These are phyloP conservation scores for Jatropha podagrica DNA, from an alignment of 441 rosid species.

Conservation along the genomic window DNA sequence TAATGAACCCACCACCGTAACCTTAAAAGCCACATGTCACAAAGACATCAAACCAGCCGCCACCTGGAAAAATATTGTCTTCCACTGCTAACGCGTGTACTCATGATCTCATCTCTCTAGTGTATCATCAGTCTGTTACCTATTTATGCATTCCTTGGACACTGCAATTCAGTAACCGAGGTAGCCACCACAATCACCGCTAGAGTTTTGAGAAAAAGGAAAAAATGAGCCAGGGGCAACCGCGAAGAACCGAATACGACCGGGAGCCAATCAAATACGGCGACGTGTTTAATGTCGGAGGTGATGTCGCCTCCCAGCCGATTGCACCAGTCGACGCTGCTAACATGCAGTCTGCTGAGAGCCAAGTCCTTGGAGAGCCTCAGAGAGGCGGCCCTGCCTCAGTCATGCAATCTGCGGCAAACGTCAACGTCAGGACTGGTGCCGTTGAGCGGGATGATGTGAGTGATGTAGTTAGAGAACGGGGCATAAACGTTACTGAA, in stretches of 20 bases:
- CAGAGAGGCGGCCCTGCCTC: constrained; percentile 38
- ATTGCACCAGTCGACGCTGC: constrained; percentile 43
- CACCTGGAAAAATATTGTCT: neutral
- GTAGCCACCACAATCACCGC: neutral
- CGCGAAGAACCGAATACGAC: constrained; percentile 21
- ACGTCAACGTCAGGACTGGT: constrained; percentile 31
- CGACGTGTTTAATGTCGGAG: constrained; percentile 40
- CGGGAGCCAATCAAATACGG: constrained; percentile 41
- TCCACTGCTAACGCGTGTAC: neutral
- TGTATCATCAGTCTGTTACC: neutral
- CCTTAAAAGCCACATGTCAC: neutral
- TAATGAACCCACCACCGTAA: neutral
- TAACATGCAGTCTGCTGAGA: constrained; percentile 49
- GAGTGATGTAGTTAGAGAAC: constrained; percentile 27
- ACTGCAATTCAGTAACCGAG: too few relatives aligned
- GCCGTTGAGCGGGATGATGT: constrained; percentile 20
- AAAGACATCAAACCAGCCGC: neutral
- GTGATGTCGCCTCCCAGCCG: constrained; percentile 38
- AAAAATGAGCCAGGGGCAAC: constrained; percentile 45
- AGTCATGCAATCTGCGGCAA: constrained; percentile 45
- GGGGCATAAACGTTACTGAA: constrained; percentile 33
- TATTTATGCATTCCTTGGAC: neutral
- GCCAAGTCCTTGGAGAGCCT: constrained; percentile 32
- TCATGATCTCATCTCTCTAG: too few relatives aligned
- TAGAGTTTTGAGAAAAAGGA: neutral